Conservation (phyloP, 306 rosid genomes). For the Trichosanthes cucumerina region DNA sequence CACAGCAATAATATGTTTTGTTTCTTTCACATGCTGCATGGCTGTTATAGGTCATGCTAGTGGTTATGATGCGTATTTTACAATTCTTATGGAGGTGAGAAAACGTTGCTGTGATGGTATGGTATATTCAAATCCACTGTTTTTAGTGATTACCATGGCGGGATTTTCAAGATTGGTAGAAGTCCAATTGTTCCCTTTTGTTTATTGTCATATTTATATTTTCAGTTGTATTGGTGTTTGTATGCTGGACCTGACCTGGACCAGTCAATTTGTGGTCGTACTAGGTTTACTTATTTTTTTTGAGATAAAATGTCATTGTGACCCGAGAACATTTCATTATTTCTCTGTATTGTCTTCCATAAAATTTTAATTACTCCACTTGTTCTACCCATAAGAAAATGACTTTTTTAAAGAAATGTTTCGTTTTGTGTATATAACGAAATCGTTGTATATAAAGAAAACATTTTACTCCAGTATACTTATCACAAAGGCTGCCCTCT, state of each 20-base stretch:
- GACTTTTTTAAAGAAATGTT: neutral
- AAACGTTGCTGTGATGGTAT: neutral
- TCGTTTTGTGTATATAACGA: neutral
- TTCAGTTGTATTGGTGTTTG: neutral
- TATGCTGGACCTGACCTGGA: neutral
- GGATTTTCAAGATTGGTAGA: neutral
- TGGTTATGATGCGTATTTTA: neutral
- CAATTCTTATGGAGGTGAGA: neutral
- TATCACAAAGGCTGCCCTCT: neutral
- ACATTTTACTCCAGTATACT: neutral
- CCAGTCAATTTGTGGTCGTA: neutral
- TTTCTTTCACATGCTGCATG: conserved; percentile 1
- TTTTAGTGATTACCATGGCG: neutral
- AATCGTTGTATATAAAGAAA: neutral
- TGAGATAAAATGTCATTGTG: neutral
- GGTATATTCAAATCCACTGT: neutral
- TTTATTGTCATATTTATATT: neutral
- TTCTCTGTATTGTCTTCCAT: neutral
- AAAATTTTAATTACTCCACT: neutral
- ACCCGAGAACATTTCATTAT: neutral
- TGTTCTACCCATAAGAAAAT: neutral
- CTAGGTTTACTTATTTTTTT: neutral
- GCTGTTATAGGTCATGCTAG: neutral
- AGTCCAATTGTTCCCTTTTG: neutral
- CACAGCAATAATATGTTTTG: neutral